A percentile compares a stretch with the other conserved stretches of the same genome.
Conservation (phyloP, 345 rosid genomes). For the Rhizophora apiculata region DNA sequence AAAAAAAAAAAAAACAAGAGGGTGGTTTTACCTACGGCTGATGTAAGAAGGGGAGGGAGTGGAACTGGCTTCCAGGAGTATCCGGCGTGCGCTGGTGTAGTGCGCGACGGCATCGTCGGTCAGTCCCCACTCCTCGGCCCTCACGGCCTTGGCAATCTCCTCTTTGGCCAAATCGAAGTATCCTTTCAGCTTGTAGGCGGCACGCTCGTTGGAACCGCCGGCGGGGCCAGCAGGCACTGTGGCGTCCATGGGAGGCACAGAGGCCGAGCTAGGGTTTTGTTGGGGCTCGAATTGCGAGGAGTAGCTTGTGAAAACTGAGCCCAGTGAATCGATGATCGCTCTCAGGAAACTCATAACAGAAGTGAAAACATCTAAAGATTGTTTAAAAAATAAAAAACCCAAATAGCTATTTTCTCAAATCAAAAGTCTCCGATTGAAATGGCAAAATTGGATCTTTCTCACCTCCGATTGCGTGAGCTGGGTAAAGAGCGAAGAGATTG, state of each 20-base stretch:
- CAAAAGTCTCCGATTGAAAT: neutral
- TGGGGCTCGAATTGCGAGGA: constrained; percentile 21
- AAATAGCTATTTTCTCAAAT: no score
- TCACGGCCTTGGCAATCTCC: constrained; percentile 75
- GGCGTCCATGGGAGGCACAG: constrained; percentile 43
- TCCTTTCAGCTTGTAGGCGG: constrained; percentile 87
- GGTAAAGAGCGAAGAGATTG: no score
- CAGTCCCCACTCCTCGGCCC: constrained; percentile 94
- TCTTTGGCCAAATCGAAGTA: constrained; percentile 80
- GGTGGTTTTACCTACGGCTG: constrained; percentile 43
- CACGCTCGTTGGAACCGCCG: constrained; percentile 60
- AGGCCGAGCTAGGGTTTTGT: constrained; percentile 29
- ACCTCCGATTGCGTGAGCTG: no score
- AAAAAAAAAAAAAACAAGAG: neutral
- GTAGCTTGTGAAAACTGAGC: constrained; percentile 42
- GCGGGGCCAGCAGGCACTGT: constrained; percentile 36
- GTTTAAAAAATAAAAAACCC: neutral
- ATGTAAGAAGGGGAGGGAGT: constrained; percentile 71
- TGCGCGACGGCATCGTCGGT: constrained; percentile 70
- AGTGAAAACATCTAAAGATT: neutral
- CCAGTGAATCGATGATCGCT: constrained; percentile 54
- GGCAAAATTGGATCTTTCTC: no score
- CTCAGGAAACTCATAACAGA: constrained; percentile 61
- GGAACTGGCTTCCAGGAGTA: constrained; percentile 62
- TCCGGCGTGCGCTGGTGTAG: constrained; percentile 73